Conservation (phyloP, 2,329 filamentous ascomycete genomes). For the Botryotinia globosa region DNA sequence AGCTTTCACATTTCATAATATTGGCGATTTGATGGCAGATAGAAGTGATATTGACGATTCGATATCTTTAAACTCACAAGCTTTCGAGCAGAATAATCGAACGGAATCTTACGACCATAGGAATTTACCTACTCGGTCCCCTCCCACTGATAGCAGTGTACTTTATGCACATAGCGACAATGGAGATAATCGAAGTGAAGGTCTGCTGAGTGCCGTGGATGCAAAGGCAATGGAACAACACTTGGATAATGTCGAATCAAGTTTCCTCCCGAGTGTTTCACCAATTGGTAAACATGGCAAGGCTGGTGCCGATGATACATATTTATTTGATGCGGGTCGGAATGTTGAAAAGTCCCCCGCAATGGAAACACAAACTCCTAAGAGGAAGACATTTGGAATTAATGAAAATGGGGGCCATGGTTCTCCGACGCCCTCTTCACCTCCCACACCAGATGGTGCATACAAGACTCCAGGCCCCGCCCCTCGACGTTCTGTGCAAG, state of each 20-base stretch:
- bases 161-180: slow-evolving; percentile 34
- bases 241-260: slow-evolving; percentile 63
- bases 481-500: slow-evolving; percentile 15
- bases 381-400: background rate
- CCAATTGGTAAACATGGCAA: slow-evolving; percentile 49
- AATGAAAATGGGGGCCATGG: slow-evolving; percentile 12
- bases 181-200: slow-evolving; percentile 29
- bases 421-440: slow-evolving; percentile 22
- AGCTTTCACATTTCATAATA: slow-evolving; percentile 33
- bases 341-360: slow-evolving; percentile 11
- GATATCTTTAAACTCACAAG: slow-evolving; percentile 26
- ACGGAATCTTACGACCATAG: slow-evolving; percentile 30
- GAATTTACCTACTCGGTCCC: slow-evolving; percentile 32
- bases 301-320: slow-evolving; percentile 56
- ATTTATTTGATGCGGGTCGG: slow-evolving; percentile 49
- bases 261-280: slow-evolving; percentile 58
- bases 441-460: slow-evolving; percentile 32
- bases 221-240: slow-evolving; percentile 43
- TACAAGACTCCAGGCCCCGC: slow-evolving; percentile 32
- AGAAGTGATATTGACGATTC: slow-evolving; percentile 33
- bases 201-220: slow-evolving; percentile 32
- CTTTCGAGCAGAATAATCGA: slow-evolving; percentile 27
- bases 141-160: slow-evolving; percentile 33
- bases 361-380: slow-evolving; percentile 1
- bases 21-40: slow-evolving; percentile 33